phyloP scores from a whole-genome alignment of 768 basidiomycete species.

The Hygrophoropsis aurantiaca region DNA sequence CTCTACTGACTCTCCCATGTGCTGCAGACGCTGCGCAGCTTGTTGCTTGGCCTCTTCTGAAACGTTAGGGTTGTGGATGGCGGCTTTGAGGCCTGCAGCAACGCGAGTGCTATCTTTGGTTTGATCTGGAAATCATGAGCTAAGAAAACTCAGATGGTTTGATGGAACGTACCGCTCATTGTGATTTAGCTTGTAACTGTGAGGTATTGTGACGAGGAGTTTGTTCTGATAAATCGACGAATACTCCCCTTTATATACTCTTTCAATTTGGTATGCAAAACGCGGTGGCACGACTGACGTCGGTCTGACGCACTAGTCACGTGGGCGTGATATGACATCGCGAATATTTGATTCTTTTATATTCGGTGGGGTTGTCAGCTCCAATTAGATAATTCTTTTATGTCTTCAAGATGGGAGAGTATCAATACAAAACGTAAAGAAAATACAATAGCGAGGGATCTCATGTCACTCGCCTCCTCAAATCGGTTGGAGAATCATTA shows the following conservation, averaged over 20 bases:
- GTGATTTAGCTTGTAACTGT: conserved; percentile 8
- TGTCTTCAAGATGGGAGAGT: too few relatives aligned
- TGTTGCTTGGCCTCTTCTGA: conserved; percentile 53
- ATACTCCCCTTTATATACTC: conserved; percentile 1
- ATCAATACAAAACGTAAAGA: conserved; percentile 13
- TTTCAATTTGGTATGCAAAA: not conserved
- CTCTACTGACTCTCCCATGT: conserved; percentile 30
- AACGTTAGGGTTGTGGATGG: conserved; percentile 57
- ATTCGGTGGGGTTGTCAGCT: not conserved
- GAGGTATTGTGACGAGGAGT: not conserved
- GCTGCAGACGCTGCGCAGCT: conserved; percentile 45
- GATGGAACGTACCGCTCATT: conserved; percentile 5
- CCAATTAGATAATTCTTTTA: too few relatives aligned
- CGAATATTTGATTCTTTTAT: not conserved
- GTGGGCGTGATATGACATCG: not conserved
- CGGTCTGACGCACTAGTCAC: conserved; percentile 9
- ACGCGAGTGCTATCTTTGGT: conserved; percentile 46
- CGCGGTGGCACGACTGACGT: conserved; percentile 1
- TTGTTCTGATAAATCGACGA: not conserved
- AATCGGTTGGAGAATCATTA: conserved; percentile 22
- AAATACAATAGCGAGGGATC: not conserved
- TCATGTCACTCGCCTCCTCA: conserved; percentile 25
- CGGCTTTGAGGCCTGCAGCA: conserved; percentile 57
- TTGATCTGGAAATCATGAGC: conserved; percentile 19
- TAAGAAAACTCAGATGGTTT: not conserved